phyloP scores from a whole-genome alignment of 345 rosid genomes.

The Populus ilicifolia region DNA sequence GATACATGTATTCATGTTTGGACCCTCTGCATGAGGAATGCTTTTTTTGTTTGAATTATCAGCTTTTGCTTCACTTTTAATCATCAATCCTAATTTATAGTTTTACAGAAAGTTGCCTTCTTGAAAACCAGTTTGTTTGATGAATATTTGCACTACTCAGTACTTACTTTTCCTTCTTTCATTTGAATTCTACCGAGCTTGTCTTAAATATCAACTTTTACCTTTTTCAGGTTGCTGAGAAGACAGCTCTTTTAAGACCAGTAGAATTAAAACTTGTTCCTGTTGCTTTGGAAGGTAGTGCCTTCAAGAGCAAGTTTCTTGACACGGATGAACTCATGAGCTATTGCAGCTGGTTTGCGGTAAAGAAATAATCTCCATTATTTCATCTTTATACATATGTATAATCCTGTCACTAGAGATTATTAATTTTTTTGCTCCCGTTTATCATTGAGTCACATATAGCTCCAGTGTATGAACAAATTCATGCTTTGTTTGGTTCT shows the following conservation, averaged over 20 bases:
- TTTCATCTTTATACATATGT: no score
- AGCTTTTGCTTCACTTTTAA: background rate
- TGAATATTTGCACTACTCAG: background rate
- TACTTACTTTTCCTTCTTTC: background rate
- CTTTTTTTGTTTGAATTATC: slow-evolving; percentile 3
- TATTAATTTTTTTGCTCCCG: background rate
- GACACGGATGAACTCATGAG: slow-evolving; percentile 86
- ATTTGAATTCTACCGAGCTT: slow-evolving; percentile 11
- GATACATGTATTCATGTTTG: background rate
- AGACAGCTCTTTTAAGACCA: slow-evolving; percentile 81
- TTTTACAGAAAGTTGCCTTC: background rate
- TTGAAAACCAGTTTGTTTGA: background rate
- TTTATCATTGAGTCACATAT: background rate
- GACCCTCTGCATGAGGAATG: background rate
- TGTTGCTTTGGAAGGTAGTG: slow-evolving; percentile 86
- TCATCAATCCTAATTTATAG: background rate
- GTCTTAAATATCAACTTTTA: slow-evolving; percentile 20
- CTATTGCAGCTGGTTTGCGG: slow-evolving; percentile 89
- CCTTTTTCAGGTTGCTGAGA: slow-evolving; percentile 74
- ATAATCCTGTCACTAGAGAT: background rate
- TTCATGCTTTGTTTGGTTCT: background rate
- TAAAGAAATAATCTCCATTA: slow-evolving; percentile 33
- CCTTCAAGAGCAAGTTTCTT: slow-evolving; percentile 87
- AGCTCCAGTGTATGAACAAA: background rate
- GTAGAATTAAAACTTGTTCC: slow-evolving; percentile 89